Base-by-base conservation (phyloP, 139 green algal genomes). In the Haematococcus lacustris region DNA sequence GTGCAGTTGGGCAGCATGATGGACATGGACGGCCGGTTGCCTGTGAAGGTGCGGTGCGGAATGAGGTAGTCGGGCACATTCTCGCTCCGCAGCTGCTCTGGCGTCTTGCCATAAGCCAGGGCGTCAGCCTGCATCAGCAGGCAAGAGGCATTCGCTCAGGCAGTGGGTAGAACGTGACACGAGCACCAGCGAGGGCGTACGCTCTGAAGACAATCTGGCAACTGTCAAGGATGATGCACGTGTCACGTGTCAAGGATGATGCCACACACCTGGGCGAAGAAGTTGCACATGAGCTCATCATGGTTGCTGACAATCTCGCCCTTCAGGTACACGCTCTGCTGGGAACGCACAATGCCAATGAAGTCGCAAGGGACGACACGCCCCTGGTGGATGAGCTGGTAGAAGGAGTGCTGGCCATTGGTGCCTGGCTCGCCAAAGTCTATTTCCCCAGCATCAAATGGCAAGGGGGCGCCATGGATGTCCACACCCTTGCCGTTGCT, bases 251-350 rank as follows among this genome's bases (percentile, higher is more conserved):
- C n/a, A n/a, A n/a, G n/a, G n/a, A n/a, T n/a, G n/a, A n/a, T n/a
- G n/a, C n/a, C n/a, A 1, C 65, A 0, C 50, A 84, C 85, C 83
- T 96, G 92, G 2, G 96, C 96, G 77, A 99, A 99, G 87, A 99
- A 99, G 89, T 99, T 99, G 92, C 90, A 97, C 93, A 99, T 98
- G 37, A 99, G 88, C 90, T 99, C 96, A 72, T 99, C 96, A 80
- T 99, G 96, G 86, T 97, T 98, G 77, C 85, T 94, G 39, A 98
- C 94, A 57, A 97, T 94, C 84, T 99, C 96, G 34, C 90, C 92
- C 87, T 88, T 88, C 38, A 95, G 80, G 82, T 90, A 93, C 64
- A 94, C 89, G 13, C 61, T 78, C 76, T 82, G 80, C 88, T 99
- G 96, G 74, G 78, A 91, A 79, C 92, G 91, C 59, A 97, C 88